phyloP scores from a whole-genome alignment of 1,284 basidiomycete genomes.

The Pseudozyma flocculosa region DNA sequence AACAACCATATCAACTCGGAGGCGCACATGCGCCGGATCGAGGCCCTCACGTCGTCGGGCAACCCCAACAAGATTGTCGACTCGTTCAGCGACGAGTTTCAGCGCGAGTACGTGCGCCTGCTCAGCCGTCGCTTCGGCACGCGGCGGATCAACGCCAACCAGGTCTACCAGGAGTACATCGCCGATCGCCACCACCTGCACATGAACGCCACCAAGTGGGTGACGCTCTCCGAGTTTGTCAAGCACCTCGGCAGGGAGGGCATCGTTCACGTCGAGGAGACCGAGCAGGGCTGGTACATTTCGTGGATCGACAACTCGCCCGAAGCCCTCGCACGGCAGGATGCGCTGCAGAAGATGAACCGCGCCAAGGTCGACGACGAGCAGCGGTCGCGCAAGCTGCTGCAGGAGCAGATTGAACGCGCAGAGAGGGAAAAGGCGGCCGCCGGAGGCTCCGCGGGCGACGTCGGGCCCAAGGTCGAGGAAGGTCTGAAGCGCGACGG shows the following conservation, averaged over 20 bases:
- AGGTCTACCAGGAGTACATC: conserved; percentile 97
- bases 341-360: conserved; percentile 90
- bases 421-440: conserved; percentile 63
- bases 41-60: conserved; percentile 66
- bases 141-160: conserved; percentile 68
- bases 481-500: conserved; percentile 27
- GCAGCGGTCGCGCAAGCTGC: conserved; percentile 82
- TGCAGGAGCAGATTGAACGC: conserved; percentile 90
- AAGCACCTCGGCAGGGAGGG: conserved; percentile 87
- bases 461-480: conserved; percentile 5
- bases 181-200: conserved; percentile 91
- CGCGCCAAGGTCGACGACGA: conserved; percentile 88
- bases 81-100: conserved; percentile 85
- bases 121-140: conserved; percentile 68
- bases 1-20: conserved; percentile 74
- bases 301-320: conserved; percentile 96
- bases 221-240: conserved; percentile 89
- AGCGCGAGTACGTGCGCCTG: conserved; percentile 84
- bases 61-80: conserved; percentile 81
- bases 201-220: conserved; percentile 98
- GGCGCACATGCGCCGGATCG: conserved; percentile 89
- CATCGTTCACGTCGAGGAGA: conserved; percentile 89
- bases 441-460: conserved; percentile 1
- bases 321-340: conserved; percentile 85
- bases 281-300: conserved; percentile 95